phyloP scores from a whole-genome alignment of 805 yeast species.

The Saturnispora serradocipensis region DNA sequence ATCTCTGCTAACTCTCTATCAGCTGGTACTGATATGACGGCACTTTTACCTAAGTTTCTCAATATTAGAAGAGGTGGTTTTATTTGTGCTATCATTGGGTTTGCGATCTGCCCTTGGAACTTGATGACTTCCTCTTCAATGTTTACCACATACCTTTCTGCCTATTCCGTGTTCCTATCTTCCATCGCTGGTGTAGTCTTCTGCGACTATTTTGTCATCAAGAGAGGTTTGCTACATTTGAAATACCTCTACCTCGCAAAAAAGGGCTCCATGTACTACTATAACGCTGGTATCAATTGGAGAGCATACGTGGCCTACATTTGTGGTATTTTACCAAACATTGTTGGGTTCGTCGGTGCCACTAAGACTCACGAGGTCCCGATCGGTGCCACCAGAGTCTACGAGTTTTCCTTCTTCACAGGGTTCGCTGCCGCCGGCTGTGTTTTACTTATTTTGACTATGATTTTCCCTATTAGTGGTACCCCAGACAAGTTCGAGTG shows the following conservation, averaged over 20 bases:
- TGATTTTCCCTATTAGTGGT: slow-evolving; percentile 42
- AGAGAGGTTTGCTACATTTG: slow-evolving; percentile 61
- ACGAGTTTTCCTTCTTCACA: slow-evolving; percentile 64
- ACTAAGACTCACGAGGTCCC: slow-evolving; percentile 65
- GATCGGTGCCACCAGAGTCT: slow-evolving; percentile 64
- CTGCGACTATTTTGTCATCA: slow-evolving; percentile 60
- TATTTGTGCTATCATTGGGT: slow-evolving; percentile 63
- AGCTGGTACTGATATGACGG: slow-evolving; percentile 67
- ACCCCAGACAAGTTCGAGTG: slow-evolving; percentile 38
- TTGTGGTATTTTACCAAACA: slow-evolving; percentile 73
- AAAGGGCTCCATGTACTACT: slow-evolving; percentile 44
- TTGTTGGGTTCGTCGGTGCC: slow-evolving; percentile 83
- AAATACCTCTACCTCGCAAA: slow-evolving; percentile 52
- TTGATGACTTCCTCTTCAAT: slow-evolving; percentile 57
- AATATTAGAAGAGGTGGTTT: slow-evolving; percentile 76
- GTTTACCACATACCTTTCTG: slow-evolving; percentile 72
- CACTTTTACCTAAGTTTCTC: slow-evolving; percentile 51
- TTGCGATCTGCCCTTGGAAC: slow-evolving; percentile 78
- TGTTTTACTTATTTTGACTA: slow-evolving; percentile 45
- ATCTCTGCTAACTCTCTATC: slow-evolving; percentile 64
- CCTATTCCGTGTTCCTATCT: slow-evolving; percentile 74
- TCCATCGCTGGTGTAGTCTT: slow-evolving; percentile 73
- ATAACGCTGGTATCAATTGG: slow-evolving; percentile 68
- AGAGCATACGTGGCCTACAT: slow-evolving; percentile 75
- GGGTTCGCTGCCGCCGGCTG: slow-evolving; percentile 57